Evolutionary conservation across 2,329 filamentous ascomycete species (phyloP), one percentile per base, ranked within the genome.

Genomic region (Curvularia sp.): DNA sequence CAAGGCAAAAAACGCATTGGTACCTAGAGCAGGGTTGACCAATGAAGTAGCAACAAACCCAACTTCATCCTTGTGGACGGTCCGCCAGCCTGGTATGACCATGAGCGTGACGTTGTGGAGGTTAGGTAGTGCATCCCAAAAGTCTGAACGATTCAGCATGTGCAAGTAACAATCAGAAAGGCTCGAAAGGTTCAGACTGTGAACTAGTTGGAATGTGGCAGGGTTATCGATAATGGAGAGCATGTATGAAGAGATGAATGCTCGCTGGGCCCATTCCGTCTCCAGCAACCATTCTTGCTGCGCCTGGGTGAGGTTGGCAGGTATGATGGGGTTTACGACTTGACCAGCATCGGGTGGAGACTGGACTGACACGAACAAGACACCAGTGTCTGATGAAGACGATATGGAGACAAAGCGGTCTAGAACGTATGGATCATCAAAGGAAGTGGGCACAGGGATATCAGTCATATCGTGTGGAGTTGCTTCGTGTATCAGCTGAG

Each of bases 221-320:
- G 79, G 78, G 58, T 88, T 89, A 66, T 90, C 86, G 24, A 87
- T 84, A 43, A 90, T 74, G 1, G 86, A 84, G 48, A 90, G 83
- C 63, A 87, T 83, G 64, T 88, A 91, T 0, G 88, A 89, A 49
- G 88, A 85, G 47, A 91, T 80, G 70, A 91, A 88, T 18, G 88
- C 88, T 53, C 85, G 80, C 63, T 91, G 88, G 6, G 88, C 88
- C 86, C 88, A 90, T 52, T 87, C 84, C 3, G 87, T 85, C 71
- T 91, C 88, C 38, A 89, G 77, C 1, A 91, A 75, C 85, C 89
- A 88, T 72, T 90, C 87, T 52, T 83, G 86, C 71, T 91, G 89
- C n/a, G 85, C 80, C 57, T 80, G 81, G 0, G 84, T 85, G n/a
- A 90, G 81, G 31, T 79, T 77, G 2, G 79, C 78, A 3, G 87